These are phyloP conservation scores for Hymenoscyphus occultus DNA, from an alignment of 2,329 filamentous ascomycete genomes.

Conservation along the genomic window DNA sequence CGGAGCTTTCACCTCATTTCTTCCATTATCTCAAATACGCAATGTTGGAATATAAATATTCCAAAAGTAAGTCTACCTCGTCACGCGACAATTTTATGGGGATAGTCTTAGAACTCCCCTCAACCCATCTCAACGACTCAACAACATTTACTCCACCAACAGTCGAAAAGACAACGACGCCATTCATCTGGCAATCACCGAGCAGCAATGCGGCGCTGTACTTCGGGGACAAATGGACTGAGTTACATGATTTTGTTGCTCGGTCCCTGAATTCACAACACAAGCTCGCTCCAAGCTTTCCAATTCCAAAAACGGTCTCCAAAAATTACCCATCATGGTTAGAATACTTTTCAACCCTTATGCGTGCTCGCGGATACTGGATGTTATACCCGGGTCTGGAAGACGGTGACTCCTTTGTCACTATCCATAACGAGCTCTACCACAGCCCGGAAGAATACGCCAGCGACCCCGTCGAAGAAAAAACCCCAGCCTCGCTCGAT, in stretches of 20 bases:
- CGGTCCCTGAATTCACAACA: conserved; percentile 31
- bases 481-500: neutral
- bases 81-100: conserved; percentile 62
- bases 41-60: conserved; percentile 75
- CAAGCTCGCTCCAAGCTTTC: conserved; percentile 40
- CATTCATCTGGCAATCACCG: conserved; percentile 81
- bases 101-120: conserved; percentile 75
- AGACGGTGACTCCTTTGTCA: conserved; percentile 52
- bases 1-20: conserved; percentile 75
- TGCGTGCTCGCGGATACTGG: conserved; percentile 72
- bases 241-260: conserved; percentile 78
- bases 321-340: conserved; percentile 72
- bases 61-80: conserved; percentile 44
- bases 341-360: conserved; percentile 74
- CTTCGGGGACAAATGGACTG: conserved; percentile 81
- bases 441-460: conserved; percentile 67
- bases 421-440: conserved; percentile 73
- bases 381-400: conserved; percentile 71
- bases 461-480: conserved; percentile 25
- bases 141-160: conserved; percentile 50
- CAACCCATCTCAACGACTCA: conserved; percentile 59
- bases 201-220: conserved; percentile 79
- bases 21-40: conserved; percentile 83
- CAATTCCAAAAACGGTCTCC: conserved; percentile 58
- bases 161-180: conserved; percentile 9